Percentiles rank a stretch among this genome's conserved stretches.
Conservation (phyloP, 176 grass and related monocot species). For the Canna indica region DNA sequence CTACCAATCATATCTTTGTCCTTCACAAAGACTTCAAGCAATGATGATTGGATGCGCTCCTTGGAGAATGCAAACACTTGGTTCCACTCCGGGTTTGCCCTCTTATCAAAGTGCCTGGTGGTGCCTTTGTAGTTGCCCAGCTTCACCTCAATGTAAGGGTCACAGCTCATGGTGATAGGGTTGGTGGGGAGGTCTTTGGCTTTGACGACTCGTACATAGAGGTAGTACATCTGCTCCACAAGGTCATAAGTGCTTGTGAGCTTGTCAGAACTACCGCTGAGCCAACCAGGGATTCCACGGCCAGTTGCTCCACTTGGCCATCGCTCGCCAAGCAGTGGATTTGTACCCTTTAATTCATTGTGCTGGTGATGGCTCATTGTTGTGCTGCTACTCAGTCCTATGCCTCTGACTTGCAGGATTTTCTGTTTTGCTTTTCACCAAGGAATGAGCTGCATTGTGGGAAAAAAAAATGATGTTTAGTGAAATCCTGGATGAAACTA, state of each 20-base stretch:
- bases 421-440: background rate
- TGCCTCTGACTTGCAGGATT: background rate
- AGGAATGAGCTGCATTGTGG: background rate
- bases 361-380: constrained; percentile 70
- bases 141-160: constrained; percentile 82
- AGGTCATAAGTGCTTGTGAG: constrained; percentile 88
- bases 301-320: constrained; percentile 40
- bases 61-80: constrained; percentile 91
- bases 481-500: background rate
- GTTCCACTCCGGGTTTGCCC: constrained; percentile 73
- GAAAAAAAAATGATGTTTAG: background rate
- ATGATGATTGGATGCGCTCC: constrained; percentile 64
- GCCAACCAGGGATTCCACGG: constrained; percentile 21
- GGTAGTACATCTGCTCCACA: constrained; percentile 94
- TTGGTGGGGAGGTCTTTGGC: constrained; percentile 63
- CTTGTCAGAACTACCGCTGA: constrained; percentile 63
- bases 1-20: constrained; percentile 77
- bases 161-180: constrained; percentile 52
- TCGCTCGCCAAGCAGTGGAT: constrained; percentile 71
- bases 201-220: constrained; percentile 88
- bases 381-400: background rate
- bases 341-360: constrained; percentile 79
- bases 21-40: constrained; percentile 71
- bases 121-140: constrained; percentile 86
- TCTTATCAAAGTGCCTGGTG: constrained; percentile 57